Evolutionary conservation across 192 early-diverging fungal genomes (phyloP).

Genomic region (Chytriomyces confervae): DNA sequence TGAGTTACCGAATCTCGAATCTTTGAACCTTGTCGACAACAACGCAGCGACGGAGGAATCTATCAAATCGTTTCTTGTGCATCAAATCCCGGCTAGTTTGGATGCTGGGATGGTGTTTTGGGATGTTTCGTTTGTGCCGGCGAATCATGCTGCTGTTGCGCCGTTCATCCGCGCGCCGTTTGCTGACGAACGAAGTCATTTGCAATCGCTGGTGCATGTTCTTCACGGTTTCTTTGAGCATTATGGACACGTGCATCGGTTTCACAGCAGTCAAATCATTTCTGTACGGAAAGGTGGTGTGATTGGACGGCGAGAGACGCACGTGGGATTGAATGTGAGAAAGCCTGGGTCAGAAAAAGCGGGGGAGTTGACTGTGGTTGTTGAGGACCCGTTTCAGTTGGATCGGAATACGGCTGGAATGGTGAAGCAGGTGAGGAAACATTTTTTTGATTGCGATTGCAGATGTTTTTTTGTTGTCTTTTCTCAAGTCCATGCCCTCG

Average conservation of each 20-base stretch:
- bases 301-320: conserved; percentile 11
- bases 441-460: too few relatives aligned
- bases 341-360: not conserved
- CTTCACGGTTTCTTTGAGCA: conserved; percentile 48
- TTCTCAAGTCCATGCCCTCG: too few relatives aligned
- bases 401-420: conserved; percentile 50
- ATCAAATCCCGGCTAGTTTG: conserved; percentile 3
- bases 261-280: conserved; percentile 33
- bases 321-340: not conserved
- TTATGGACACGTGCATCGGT: conserved; percentile 45
- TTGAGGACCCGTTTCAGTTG: conserved; percentile 55
- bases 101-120: conserved; percentile 22
- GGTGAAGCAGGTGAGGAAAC: conserved; percentile 24
- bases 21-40: not conserved
- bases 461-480: too few relatives aligned
- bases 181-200: conserved; percentile 6
- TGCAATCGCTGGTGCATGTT: conserved; percentile 29
- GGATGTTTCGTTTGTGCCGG: conserved; percentile 41
- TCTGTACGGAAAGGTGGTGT: conserved; percentile 42
- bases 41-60: too few relatives aligned
- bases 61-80: too few relatives aligned
- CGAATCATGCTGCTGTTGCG: conserved; percentile 6
- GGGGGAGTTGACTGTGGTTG: conserved; percentile 39
- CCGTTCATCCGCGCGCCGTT: not conserved
- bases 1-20: not conserved